Evolutionary conservation across 768 basidiomycete genomes (phyloP).

Genomic region (Trametes gibbosa): DNA sequence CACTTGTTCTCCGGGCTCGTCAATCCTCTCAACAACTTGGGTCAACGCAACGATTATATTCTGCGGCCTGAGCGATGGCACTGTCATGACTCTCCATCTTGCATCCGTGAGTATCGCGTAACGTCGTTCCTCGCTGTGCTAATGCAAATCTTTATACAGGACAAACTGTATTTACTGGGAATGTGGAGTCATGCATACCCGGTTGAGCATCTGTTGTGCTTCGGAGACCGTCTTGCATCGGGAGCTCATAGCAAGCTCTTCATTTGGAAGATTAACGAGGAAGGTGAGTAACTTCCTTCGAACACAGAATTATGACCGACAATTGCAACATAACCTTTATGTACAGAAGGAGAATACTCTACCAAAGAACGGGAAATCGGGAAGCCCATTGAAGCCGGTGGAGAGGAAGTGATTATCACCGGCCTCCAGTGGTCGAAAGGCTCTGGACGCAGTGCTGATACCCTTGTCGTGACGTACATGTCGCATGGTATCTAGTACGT

Average conservation of each 20-base stretch:
- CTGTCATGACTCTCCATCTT: neutral
- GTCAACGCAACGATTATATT: neutral
- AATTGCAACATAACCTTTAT: neutral
- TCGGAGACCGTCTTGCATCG: neutral
- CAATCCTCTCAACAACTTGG: neutral
- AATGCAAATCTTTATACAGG: neutral
- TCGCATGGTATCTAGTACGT: neutral
- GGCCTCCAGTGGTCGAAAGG: neutral
- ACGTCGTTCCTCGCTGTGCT: neutral
- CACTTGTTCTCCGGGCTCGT: neutral
- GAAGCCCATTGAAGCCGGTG: neutral
- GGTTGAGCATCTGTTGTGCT: neutral
- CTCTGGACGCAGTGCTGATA: neutral
- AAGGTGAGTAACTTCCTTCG: neutral
- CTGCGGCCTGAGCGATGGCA: neutral
- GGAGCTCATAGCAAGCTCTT: neutral
- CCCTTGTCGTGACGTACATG: neutral
- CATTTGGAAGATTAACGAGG: neutral
- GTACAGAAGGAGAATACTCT: neutral
- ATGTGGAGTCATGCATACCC: neutral
- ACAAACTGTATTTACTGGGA: neutral
- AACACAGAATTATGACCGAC: neutral
- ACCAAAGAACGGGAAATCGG: neutral
- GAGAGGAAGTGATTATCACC: neutral
- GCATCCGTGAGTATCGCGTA: neutral